Percentiles rank a stretch among this genome's conserved stretches.
phyloP scores from a whole-genome alignment of 129 eudicot species.

The Arctium minus region DNA sequence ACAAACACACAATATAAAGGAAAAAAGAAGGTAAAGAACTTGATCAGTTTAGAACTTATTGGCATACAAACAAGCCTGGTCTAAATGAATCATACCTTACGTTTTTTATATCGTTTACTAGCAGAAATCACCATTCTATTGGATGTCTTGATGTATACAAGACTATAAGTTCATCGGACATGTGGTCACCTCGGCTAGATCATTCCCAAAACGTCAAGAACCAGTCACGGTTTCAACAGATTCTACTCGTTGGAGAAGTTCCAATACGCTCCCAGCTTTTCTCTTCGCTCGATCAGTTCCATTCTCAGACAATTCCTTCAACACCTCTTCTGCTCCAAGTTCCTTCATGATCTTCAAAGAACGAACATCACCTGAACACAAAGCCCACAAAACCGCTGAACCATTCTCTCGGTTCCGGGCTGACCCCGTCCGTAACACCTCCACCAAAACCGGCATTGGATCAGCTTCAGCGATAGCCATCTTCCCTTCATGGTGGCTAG shows the following conservation, averaged over 20 bases:
- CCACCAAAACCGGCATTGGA: slow-evolving; percentile 63
- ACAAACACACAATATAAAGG: no score
- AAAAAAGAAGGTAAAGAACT: background rate
- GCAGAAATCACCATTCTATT: background rate
- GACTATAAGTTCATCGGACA: background rate
- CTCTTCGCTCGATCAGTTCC: slow-evolving; percentile 95
- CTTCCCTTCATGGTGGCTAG: slow-evolving; percentile 89
- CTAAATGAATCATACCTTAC: background rate
- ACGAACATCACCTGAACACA: slow-evolving; percentile 71
- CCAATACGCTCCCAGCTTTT: slow-evolving; percentile 76
- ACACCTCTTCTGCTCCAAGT: slow-evolving; percentile 77
- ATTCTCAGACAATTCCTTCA: slow-evolving; percentile 73
- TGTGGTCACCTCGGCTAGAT: background rate
- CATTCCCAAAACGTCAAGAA: background rate
- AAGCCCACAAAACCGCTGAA: slow-evolving; percentile 78
- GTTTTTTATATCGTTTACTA: background rate
- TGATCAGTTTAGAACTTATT: background rate
- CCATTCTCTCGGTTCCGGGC: slow-evolving; percentile 90
- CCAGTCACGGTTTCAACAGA: slow-evolving; percentile 12
- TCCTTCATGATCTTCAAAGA: slow-evolving; percentile 51
- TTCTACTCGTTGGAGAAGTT: slow-evolving; percentile 60
- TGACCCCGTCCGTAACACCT: slow-evolving; percentile 81
- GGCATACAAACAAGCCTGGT: background rate
- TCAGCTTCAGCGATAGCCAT: slow-evolving; percentile 69
- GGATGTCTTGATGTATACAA: background rate